Evolutionary conservation across 1,139 yeast species (phyloP), one percentile per base, ranked within the genome.

Genomic region (Geotrichum bryndzae): DNA sequence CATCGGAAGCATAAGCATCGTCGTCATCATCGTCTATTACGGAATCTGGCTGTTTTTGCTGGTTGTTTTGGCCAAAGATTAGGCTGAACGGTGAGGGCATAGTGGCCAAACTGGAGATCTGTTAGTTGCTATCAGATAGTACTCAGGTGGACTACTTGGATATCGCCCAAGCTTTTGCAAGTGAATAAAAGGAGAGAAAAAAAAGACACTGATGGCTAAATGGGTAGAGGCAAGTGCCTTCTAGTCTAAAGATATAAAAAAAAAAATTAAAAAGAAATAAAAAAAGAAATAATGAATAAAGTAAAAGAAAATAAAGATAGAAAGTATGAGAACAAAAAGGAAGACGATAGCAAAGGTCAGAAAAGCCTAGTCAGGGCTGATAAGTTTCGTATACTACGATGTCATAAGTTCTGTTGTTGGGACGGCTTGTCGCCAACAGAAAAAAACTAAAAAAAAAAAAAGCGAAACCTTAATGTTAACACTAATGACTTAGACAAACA

Each of bases 1-100:
- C 46, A 6, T 41, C 46, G 4, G 13, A 35, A 38, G 38, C 18
- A 18, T 18, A 18, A 27, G 3, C 31, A 27, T 3, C 3, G 6
- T 6, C 23, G 51, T 54, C 56, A 25, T 54, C 56, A 22, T 38
- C 51, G 29, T 54, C 56, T 25, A 54, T 15, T 48, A 35, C 22
- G 18, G 7, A 15, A 18, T 18, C 55, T 8, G 25, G 23, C 22
- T 41, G 38, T 23, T 48, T 41, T 1, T 11, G n/a, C 3, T 41
- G 46, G 13, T n/a, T 8, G 13, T 33, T 23, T 7, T 51, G 56
- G 22, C 56, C 56, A 41, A 54, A 54, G 4, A 54, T 27, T 29
- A 41, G 38, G 46, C 56, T 54, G 3, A 54, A 41, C 11, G 56
- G 56, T 22, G 51, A 50, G 11, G 56, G 8, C n/a, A 54, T 54